A percentile compares a stretch with the other conserved stretches of the same genome.
These are phyloP conservation scores for Striga hermonthica DNA, from an alignment of 305 asterid species.

Conservation along the genomic window DNA sequence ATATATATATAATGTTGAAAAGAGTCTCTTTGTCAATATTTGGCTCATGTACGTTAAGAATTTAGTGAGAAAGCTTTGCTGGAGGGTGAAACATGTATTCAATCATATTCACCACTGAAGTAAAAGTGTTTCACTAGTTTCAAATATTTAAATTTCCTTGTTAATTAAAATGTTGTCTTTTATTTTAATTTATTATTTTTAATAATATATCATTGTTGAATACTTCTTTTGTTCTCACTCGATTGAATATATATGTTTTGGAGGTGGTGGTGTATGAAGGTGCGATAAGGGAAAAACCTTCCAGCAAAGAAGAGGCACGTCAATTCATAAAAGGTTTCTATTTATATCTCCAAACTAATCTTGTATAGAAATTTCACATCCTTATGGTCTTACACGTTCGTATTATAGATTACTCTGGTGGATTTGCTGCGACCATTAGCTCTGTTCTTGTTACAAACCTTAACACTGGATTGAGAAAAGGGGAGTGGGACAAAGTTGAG, in stretches of 20 bases:
- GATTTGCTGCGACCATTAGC: constrained; percentile 71
- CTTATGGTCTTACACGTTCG: constrained; percentile 28
- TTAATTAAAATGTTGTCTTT: neutral
- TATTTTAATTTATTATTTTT: constrained; percentile 17
- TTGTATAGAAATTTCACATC: constrained; percentile 16
- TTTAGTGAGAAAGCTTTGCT: neutral
- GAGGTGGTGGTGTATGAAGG: constrained; percentile 98
- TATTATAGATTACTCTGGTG: constrained; percentile 68
- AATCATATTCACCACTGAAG: neutral
- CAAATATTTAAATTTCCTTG: neutral
- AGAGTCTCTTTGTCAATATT: neutral
- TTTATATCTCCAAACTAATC: constrained; percentile 20
- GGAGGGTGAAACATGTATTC: neutral
- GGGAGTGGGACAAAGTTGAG: constrained; percentile 96
- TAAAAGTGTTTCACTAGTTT: neutral
- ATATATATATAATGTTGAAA: neutral
- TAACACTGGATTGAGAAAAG: constrained; percentile 62
- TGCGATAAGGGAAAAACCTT: constrained; percentile 81
- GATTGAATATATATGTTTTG: constrained; percentile 43
- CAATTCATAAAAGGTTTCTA: constrained; percentile 70
- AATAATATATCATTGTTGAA: constrained; percentile 8
- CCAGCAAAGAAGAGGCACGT: constrained; percentile 82
- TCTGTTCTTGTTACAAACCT: constrained; percentile 87
- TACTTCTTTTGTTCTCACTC: constrained; percentile 37
- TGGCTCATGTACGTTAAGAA: neutral